Conservation (phyloP, 2,329 filamentous ascomycete genomes). For the Fusarium sarcochroum region DNA sequence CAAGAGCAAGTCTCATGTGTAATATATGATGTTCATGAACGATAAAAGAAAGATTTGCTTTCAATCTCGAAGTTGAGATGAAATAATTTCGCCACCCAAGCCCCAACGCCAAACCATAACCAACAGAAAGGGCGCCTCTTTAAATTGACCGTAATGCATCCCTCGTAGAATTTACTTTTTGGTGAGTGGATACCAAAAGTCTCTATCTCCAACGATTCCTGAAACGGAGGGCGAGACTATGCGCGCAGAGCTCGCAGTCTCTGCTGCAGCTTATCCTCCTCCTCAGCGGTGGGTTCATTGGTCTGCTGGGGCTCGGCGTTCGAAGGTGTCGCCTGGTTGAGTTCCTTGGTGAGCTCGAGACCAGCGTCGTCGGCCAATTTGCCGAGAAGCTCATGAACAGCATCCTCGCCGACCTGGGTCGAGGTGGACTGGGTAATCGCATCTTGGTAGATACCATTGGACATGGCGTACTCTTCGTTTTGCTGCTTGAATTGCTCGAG, state of each 20-base stretch:
- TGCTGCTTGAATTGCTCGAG: conserved; percentile 73
- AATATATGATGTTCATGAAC: conserved; percentile 22
- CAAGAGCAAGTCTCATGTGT: conserved; percentile 13
- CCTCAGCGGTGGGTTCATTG: conserved; percentile 79
- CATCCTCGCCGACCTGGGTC: conserved; percentile 81
- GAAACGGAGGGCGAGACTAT: conserved; percentile 44
- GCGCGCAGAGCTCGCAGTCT: conserved; percentile 69
- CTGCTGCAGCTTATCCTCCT: conserved; percentile 81
- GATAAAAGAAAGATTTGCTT: conserved; percentile 22
- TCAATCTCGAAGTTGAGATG: conserved; percentile 21
- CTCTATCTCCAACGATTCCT: neutral
- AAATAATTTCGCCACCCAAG: conserved; percentile 36
- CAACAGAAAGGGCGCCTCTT: conserved; percentile 27
- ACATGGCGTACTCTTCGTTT: conserved; percentile 75
- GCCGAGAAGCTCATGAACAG: conserved; percentile 86
- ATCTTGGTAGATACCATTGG: conserved; percentile 85
- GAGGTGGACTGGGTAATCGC: conserved; percentile 84
- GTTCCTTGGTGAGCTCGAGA: conserved; percentile 83
- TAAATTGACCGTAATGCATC: conserved; percentile 9
- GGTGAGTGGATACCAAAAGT: neutral
- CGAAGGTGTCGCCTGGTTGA: conserved; percentile 70
- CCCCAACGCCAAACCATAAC: conserved; percentile 46
- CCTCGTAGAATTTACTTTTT: neutral
- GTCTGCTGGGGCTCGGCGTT: conserved; percentile 71
- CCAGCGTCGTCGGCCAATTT: conserved; percentile 92